Base-by-base conservation (phyloP, 768 basidiomycete species). In the Termitomyces sp. region DNA sequence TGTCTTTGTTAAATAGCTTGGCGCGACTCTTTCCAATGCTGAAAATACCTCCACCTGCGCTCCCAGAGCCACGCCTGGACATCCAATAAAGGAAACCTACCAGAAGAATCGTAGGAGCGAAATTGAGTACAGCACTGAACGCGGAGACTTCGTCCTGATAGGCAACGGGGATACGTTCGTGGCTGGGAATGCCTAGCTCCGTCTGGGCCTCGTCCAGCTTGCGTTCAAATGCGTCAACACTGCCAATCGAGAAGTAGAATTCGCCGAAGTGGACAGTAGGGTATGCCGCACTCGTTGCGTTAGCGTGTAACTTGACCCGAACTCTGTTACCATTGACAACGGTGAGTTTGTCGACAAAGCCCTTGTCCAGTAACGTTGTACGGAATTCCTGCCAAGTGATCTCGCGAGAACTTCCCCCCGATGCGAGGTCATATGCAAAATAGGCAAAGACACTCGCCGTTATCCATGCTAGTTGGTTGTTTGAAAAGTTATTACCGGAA, bases 341-440 rank as follows among this genome's bases (percentile, higher is more conserved):
- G 52, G 85, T 82, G 56, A 98, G 85, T 66, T 86, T 94, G 63
- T 98, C 94, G 37, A 99, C 96, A 52, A 98, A 82, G 42, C 94
- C 96, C 68, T 95, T 94, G 72, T 96, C 89, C 45, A 99, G 87
- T 78, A 99, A 93, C 10, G 94, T 93, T 44, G 92, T 95, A 52
- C 94, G 86, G 77, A 99, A 99, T 72, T 98, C 97, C 73, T 98
- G 95, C 96, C 97, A 99, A 61, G 97, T 99, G 63, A 99, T 98
- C 74, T 99, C 97, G 57, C 89, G 84, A 1, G 88, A 83, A 25
- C 75, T 72, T 4, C 80, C 73, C 0, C 75, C 70, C 39, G 74
- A 76, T 12, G 84, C 79, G 56, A 82, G 76, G 14, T 81, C 80
- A 63, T 86, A 89, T 14, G 88, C 75, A 63, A 88, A 79, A 64